Conservation (phyloP, 805 yeast species). For the Citeromyces matritensis region DNA sequence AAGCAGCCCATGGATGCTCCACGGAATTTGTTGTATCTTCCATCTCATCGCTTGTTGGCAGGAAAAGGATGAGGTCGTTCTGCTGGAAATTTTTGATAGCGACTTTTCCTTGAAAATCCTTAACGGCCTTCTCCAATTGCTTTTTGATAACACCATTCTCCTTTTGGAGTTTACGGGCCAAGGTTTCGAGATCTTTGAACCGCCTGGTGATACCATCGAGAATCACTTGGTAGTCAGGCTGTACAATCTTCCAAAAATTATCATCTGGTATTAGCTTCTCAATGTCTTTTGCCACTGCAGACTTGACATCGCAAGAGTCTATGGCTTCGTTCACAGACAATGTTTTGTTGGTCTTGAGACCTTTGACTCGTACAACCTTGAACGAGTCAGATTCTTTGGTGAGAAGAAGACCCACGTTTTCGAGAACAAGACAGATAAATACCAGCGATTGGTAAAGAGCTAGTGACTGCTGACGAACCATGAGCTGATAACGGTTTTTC, state of each 20-base stretch:
- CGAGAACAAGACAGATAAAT: neutral
- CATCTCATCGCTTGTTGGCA: slow-evolving; percentile 39
- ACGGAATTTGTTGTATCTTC: slow-evolving; percentile 1
- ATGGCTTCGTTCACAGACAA: neutral
- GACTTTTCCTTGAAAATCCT: slow-evolving; percentile 32
- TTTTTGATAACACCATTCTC: slow-evolving; percentile 41
- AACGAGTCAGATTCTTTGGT: neutral
- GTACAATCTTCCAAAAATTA: slow-evolving; percentile 10
- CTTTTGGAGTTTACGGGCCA: slow-evolving; percentile 74
- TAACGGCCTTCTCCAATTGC: slow-evolving; percentile 22
- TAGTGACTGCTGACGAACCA: no score
- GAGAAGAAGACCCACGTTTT: slow-evolving; percentile 4
- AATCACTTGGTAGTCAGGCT: slow-evolving; percentile 11
- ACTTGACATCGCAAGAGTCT: neutral
- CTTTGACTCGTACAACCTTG: neutral
- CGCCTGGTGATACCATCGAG: slow-evolving; percentile 41
- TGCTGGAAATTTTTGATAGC: slow-evolving; percentile 51
- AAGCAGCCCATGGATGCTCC: slow-evolving; percentile 80
- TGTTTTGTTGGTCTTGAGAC: neutral
- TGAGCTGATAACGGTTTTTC: no score
- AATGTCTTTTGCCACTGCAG: slow-evolving; percentile 2
- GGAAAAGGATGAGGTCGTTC: slow-evolving; percentile 71
- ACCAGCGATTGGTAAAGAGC: no score
- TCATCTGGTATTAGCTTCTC: slow-evolving; percentile 15
- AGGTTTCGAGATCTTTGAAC: slow-evolving; percentile 77